Conservation (phyloP, 352 stramenopile genomes). For the Globisporangium cederbergense region DNA sequence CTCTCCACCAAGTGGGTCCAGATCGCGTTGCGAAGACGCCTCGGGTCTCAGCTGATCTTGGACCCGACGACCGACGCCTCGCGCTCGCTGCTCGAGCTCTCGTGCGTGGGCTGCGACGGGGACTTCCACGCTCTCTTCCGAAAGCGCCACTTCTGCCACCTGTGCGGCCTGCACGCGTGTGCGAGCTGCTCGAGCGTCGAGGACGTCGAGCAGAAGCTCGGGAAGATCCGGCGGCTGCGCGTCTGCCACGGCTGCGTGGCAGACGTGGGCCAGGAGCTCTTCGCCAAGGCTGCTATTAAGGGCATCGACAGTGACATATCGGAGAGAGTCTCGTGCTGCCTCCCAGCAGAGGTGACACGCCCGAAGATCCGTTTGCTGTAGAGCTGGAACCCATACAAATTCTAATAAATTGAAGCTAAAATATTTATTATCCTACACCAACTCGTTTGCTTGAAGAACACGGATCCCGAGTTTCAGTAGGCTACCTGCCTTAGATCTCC, state of each 20-base stretch:
- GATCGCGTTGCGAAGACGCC: conserved; percentile 12
- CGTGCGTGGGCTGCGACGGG: conserved; percentile 15
- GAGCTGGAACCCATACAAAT: not conserved
- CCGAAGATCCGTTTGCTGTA: conserved; percentile 2
- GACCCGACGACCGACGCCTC: conserved; percentile 12
- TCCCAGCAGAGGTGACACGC: not conserved
- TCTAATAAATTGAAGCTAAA: not conserved
- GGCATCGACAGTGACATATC: too few species aligned
- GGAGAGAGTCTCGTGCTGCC: not conserved
- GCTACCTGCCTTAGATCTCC: too few species aligned
- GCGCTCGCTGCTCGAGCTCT: conserved; percentile 14
- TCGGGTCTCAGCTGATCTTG: conserved; percentile 13
- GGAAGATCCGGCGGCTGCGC: conserved; percentile 11
- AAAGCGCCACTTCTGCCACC: conserved; percentile 16
- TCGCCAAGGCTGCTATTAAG: not conserved
- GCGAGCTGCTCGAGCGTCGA: conserved; percentile 15
- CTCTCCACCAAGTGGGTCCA: conserved; percentile 19
- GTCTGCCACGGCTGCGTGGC: conserved; percentile 12
- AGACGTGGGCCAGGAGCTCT: conserved; percentile 1
- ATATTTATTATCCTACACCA: not conserved
- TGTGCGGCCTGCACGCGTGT: conserved; percentile 17
- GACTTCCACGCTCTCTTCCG: conserved; percentile 19
- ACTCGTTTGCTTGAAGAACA: not conserved
- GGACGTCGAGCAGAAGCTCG: conserved; percentile 14
- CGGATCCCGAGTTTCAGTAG: not conserved